These are phyloP conservation scores for Suillus tomentosus DNA, from an alignment of 768 basidiomycete species.

Conservation along the genomic window DNA sequence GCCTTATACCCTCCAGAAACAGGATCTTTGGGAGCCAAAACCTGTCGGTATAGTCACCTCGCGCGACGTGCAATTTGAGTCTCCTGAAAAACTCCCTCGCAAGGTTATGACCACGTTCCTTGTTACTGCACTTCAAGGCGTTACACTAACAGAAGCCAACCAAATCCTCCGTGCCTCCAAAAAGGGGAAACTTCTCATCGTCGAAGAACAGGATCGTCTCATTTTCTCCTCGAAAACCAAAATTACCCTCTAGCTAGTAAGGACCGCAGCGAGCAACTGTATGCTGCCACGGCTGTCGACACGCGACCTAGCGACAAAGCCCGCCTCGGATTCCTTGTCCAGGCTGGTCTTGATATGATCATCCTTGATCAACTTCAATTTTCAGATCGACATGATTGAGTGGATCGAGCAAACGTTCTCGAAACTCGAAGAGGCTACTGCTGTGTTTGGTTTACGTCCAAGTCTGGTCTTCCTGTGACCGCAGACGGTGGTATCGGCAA, in stretches of 20 bases:
- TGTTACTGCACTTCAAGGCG: constrained; percentile 84
- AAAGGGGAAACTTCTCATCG: constrained; percentile 94
- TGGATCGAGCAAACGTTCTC: constrained; percentile 91
- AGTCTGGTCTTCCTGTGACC: constrained; percentile 94
- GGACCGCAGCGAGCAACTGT: constrained; percentile 90
- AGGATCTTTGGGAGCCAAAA: constrained; percentile 82
- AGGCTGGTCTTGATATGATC: constrained; percentile 94
- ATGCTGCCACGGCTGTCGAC: constrained; percentile 93
- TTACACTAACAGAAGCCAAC: constrained; percentile 92
- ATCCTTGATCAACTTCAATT: constrained; percentile 90
- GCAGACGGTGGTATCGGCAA: constrained; percentile 96
- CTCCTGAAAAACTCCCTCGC: constrained; percentile 59
- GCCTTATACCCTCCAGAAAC: constrained; percentile 55
- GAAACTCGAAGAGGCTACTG: constrained; percentile 87
- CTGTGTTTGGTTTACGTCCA: constrained; percentile 89
- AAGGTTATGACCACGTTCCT: constrained; percentile 89
- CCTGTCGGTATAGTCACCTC: constrained; percentile 96
- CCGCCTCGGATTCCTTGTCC: constrained; percentile 80
- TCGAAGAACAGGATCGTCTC: constrained; percentile 65
- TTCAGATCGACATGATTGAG: constrained; percentile 90
- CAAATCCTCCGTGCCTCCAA: constrained; percentile 92
- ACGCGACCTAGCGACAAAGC: constrained; percentile 88
- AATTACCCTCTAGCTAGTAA: constrained; percentile 95
- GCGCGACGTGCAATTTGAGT: constrained; percentile 93
- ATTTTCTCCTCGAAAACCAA: constrained; percentile 90